Evolutionary conservation across 768 basidiomycete genomes (phyloP).

Genomic region (Lactarius trivialis): DNA sequence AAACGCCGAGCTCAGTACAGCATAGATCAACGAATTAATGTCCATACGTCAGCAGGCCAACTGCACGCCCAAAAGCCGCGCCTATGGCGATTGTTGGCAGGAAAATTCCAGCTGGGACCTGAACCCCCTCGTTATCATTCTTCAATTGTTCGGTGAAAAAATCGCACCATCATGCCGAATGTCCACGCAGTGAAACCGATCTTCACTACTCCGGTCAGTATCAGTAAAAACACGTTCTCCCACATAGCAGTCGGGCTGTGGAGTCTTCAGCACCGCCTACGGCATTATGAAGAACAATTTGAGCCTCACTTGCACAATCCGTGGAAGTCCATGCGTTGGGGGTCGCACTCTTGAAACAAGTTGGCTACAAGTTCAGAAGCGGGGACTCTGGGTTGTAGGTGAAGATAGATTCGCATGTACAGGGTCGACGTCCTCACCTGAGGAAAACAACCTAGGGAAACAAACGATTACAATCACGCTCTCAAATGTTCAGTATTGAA

Average conservation of each 20-base stretch:
- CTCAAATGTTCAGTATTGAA: not conserved
- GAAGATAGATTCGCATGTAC: not conserved
- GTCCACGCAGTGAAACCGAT: slow-evolving; percentile 65
- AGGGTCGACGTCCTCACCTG: slow-evolving; percentile 32
- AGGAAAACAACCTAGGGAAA: slow-evolving; percentile 55
- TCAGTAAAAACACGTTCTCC: slow-evolving; percentile 61
- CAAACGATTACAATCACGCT: not conserved
- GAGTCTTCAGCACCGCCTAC: not conserved
- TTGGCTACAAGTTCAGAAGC: slow-evolving; percentile 78
- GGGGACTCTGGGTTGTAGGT: slow-evolving; percentile 43
- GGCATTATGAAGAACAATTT: not conserved
- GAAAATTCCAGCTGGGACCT: slow-evolving; percentile 75
- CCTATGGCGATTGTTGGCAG: slow-evolving; percentile 71
- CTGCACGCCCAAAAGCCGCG: slow-evolving; percentile 63
- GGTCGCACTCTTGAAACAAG: slow-evolving; percentile 77
- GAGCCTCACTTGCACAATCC: slow-evolving; percentile 71
- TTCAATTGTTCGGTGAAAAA: not conserved
- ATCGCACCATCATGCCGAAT: slow-evolving; percentile 65
- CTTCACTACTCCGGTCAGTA: slow-evolving; percentile 57
- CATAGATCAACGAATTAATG: not conserved
- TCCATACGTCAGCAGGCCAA: slow-evolving; percentile 59
- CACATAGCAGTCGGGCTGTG: slow-evolving; percentile 55
- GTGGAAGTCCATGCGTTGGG: slow-evolving; percentile 57
- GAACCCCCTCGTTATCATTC: not conserved
- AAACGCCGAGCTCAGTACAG: not conserved